These are phyloP conservation scores for Helotiales sp. DNA, from an alignment of 2,329 filamentous ascomycete genomes.

Conservation along the genomic window DNA sequence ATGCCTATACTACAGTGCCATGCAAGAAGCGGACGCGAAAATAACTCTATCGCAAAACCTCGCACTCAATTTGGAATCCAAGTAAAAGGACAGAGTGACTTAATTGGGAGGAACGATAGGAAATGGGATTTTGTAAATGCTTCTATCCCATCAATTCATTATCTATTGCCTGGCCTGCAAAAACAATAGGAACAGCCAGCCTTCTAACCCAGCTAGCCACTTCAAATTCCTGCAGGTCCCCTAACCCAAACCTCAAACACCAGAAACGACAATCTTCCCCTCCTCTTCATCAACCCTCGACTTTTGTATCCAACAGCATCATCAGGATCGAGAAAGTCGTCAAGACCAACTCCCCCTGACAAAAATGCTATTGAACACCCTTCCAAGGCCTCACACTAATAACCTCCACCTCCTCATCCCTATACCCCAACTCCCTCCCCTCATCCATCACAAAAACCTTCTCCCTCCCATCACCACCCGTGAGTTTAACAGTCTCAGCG, in stretches of 20 bases:
- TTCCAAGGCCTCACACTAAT: slow-evolving; percentile 1
- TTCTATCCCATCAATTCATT: slow-evolving; percentile 1
- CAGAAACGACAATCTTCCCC: too few species aligned
- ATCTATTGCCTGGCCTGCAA: neutral
- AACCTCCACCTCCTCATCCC: slow-evolving; percentile 15
- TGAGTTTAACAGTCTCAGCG: too few species aligned
- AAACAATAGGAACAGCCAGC: neutral
- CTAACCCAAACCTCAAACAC: too few species aligned
- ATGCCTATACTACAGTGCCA: too few species aligned
- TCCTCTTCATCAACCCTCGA: neutral
- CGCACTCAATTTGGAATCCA: too few species aligned
- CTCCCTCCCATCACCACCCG: neutral
- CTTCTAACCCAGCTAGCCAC: neutral
- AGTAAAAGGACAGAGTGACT: too few species aligned
- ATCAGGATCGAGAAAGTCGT: neutral
- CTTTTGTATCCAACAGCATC: neutral
- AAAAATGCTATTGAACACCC: neutral
- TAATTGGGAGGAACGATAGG: too few species aligned
- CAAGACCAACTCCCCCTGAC: slow-evolving; percentile 6
- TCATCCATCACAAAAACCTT: slow-evolving; percentile 5
- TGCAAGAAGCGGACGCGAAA: too few species aligned
- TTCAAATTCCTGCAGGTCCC: neutral
- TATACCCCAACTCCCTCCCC: slow-evolving; percentile 5
- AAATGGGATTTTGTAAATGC: neutral
- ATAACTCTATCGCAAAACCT: too few species aligned